phyloP scores from a whole-genome alignment of 148 eudicot genomes.

The Polygonum maritimum region DNA sequence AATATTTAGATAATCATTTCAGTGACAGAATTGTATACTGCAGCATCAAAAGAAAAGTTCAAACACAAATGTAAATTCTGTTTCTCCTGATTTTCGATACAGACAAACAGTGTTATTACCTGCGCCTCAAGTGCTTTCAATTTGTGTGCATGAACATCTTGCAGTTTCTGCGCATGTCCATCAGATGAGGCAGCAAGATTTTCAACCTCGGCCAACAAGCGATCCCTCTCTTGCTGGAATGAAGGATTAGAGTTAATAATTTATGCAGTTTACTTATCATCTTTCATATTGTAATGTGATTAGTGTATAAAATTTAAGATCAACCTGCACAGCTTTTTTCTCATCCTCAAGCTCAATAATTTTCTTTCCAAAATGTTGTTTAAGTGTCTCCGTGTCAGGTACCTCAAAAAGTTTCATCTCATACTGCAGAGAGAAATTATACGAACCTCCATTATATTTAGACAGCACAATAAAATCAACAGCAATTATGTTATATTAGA shows the following conservation, averaged over 20 bases:
- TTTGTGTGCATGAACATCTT: constrained; percentile 81
- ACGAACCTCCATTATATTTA: not conserved
- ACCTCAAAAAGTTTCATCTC: constrained; percentile 96
- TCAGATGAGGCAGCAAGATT: constrained; percentile 76
- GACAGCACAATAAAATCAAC: not conserved
- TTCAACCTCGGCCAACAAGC: constrained; percentile 82
- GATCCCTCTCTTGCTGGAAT: constrained; percentile 88
- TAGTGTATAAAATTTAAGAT: not conserved
- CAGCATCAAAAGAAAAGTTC: not conserved
- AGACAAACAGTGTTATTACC: constrained; percentile 26
- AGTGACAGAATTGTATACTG: not conserved
- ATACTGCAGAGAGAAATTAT: constrained; percentile 41
- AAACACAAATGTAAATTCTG: not conserved
- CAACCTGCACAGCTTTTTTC: constrained; percentile 88
- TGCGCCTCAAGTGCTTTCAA: constrained; percentile 87
- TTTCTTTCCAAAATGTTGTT: constrained; percentile 97
- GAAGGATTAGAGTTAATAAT: not conserved
- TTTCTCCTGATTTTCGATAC: not conserved
- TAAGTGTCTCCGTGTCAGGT: constrained; percentile 74
- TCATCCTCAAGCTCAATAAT: constrained; percentile 94
- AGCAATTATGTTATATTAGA: not conserved
- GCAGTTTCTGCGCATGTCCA: constrained; percentile 83
- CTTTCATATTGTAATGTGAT: not conserved
- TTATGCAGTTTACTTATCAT: not conserved
- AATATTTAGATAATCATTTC: not conserved